These are phyloP conservation scores for Flaveria floridana DNA, from an alignment of 140 eudicot species.

Conservation along the genomic window DNA sequence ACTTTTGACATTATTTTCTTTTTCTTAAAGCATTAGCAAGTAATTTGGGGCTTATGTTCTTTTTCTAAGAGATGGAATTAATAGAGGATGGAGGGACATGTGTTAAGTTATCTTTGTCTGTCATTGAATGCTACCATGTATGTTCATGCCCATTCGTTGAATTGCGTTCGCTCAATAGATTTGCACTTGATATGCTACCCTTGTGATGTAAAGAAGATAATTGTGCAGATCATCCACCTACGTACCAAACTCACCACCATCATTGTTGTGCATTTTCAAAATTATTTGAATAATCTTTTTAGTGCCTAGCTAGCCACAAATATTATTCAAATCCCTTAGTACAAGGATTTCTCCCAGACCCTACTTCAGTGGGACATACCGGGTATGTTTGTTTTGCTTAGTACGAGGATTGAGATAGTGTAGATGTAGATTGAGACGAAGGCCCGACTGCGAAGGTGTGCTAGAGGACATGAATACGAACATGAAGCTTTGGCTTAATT, in stretches of 20 bases:
- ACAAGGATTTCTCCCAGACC: no score
- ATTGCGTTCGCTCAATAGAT: neutral
- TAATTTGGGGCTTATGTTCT: neutral
- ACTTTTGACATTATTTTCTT: slow-evolving; percentile 17
- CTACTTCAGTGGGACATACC: no score
- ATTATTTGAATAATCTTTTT: slow-evolving; percentile 28
- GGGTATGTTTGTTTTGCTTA: no score
- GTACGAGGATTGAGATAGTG: no score
- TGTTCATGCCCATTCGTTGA: neutral
- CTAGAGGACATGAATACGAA: no score
- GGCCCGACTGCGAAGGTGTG: no score
- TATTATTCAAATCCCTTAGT: neutral
- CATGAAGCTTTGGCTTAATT: no score
- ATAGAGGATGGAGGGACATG: slow-evolving; percentile 26
- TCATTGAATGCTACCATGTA: slow-evolving; percentile 30
- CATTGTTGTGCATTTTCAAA: slow-evolving; percentile 24
- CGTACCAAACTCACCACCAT: slow-evolving; percentile 15
- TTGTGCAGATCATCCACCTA: slow-evolving; percentile 28
- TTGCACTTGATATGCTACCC: slow-evolving; percentile 18
- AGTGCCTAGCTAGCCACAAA: slow-evolving; percentile 21
- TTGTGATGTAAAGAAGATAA: neutral
- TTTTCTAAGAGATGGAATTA: neutral
- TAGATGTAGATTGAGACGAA: no score
- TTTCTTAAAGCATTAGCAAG: neutral
- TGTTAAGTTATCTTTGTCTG: slow-evolving; percentile 28